Evolutionary conservation across 2,329 filamentous ascomycete genomes (phyloP).

Genomic region (Talaromyces rugulosus): DNA sequence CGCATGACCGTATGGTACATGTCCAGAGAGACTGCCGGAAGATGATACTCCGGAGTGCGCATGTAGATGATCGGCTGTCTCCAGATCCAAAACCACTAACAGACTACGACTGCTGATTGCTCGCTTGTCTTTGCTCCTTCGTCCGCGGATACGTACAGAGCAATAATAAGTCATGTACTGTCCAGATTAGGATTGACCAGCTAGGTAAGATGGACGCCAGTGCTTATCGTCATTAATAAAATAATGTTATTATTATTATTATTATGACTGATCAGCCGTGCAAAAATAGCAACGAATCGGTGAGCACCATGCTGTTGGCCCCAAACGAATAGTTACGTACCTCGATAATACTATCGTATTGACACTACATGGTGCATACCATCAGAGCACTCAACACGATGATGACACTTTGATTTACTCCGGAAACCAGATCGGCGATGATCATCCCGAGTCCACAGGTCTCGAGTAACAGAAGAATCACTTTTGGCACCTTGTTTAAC

Average conservation of each 20-base stretch:
- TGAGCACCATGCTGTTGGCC: neutral
- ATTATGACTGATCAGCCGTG: neutral
- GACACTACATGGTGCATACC: neutral
- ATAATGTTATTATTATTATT: neutral
- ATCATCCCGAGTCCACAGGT: neutral
- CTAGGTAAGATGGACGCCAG: neutral
- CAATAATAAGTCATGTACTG: neutral
- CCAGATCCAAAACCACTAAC: neutral
- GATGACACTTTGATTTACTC: neutral
- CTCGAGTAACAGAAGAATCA: neutral
- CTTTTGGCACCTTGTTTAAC: neutral
- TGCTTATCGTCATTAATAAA: neutral
- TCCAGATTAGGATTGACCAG: neutral
- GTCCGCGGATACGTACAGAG: neutral
- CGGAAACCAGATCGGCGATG: neutral
- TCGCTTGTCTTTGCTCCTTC: too few relatives aligned
- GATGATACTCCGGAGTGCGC: neutral
- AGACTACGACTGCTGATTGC: neutral
- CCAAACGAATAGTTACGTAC: neutral
- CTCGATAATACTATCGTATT: neutral
- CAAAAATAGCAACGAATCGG: neutral
- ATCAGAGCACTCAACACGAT: neutral
- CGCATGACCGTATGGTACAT: neutral
- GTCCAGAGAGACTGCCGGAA: neutral
- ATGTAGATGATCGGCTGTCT: too few relatives aligned